These are phyloP conservation scores for Phytophthora syringae DNA, from an alignment of 352 stramenopile genomes.

Conservation along the genomic window DNA sequence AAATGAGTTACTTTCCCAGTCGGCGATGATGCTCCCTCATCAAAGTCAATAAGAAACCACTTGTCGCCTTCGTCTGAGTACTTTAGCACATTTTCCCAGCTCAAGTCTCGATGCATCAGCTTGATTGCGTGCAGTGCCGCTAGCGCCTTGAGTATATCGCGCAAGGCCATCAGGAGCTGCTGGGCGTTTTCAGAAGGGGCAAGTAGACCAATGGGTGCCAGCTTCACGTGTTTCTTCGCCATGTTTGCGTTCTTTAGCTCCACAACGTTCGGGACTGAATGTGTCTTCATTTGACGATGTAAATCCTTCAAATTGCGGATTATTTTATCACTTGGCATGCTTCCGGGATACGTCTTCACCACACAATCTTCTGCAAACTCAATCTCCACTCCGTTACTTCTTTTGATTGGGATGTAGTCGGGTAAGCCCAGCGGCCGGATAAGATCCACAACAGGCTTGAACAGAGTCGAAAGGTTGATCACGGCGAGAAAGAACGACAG, in stretches of 20 bases:
- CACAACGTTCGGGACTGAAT: slow-evolving; percentile 21
- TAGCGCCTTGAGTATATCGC: slow-evolving; percentile 23
- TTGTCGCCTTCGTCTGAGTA: slow-evolving; percentile 18
- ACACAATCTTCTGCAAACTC: slow-evolving; percentile 18
- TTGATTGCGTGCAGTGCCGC: slow-evolving; percentile 20
- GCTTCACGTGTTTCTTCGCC: slow-evolving; percentile 14
- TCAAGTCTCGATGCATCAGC: slow-evolving; percentile 27
- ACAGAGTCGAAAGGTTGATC: slow-evolving; percentile 39
- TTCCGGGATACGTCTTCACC: slow-evolving; percentile 16
- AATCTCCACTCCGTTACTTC: slow-evolving; percentile 19
- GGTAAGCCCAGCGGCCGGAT: slow-evolving; percentile 5
- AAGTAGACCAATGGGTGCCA: slow-evolving; percentile 15
- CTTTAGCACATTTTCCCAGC: slow-evolving; percentile 26
- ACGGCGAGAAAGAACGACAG: slow-evolving; percentile 35
- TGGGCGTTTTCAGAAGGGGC: slow-evolving; percentile 1
- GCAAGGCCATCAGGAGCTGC: slow-evolving; percentile 16
- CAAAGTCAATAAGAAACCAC: slow-evolving; percentile 24
- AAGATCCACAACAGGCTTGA: slow-evolving; percentile 16
- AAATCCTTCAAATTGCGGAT: slow-evolving; percentile 10
- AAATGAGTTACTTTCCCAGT: slow-evolving; percentile 13
- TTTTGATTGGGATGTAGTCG: slow-evolving; percentile 11
- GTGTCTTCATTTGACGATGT: slow-evolving; percentile 17
- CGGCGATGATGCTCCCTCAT: slow-evolving; percentile 10
- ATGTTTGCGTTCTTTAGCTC: slow-evolving; percentile 10
- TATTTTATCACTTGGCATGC: slow-evolving; percentile 12